Base-by-base conservation (phyloP, 2,329 filamentous ascomycete genomes). In the Curvularia hawaiiensis region DNA sequence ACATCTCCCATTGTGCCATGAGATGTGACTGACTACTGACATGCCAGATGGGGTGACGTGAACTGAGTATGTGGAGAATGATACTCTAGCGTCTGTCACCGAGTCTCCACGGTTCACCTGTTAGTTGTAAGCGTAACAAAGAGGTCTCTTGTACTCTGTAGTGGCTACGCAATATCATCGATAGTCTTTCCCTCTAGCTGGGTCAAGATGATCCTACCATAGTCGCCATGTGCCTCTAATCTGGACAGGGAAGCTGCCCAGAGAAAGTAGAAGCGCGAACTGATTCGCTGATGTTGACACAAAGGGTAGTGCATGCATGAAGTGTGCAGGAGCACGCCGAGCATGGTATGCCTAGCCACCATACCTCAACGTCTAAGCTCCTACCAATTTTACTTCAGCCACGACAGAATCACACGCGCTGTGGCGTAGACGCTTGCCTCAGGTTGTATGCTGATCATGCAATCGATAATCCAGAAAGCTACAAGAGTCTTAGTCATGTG, bases 321-420 rank as follows among this genome's bases (percentile, higher is more conserved):
- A 47, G 12, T 41, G 28, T 26, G 28, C 50, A 22, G 46, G 50
- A 54, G 50, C 45, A 49, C 35, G 5, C n/a, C 28, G 31, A 40
- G 40, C 16, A 9, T 50, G 20, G 26, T 45, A 50, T 45, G 40
- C 16, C 24, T 33, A 41, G 50, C 49, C 50, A 44, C 53, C 31
- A 43, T 50, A 60, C 60, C 67, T 69, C 67, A 41, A 67, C 62
- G 69, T 65, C 46, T 30, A 40, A 30, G 16, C 26, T 44, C 54
- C 16, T 33, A 41, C 50, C 38, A 41, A 44, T 45, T 9, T 52
- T n/a, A 44, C 22, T 31, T 40, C 38, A 59, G 48, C 47, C 47
- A 53, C 46, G 12, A 33, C 41, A 40, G 31, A 49, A 50, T 50
- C 50, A 44, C 41, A 49, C 50, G 40, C 38, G 45, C 33, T 20